A percentile compares a stretch with the other conserved stretches of the same genome.
Evolutionary conservation across 2,329 filamentous ascomycete genomes (phyloP).

Genomic region (Penicillium sp.): DNA sequence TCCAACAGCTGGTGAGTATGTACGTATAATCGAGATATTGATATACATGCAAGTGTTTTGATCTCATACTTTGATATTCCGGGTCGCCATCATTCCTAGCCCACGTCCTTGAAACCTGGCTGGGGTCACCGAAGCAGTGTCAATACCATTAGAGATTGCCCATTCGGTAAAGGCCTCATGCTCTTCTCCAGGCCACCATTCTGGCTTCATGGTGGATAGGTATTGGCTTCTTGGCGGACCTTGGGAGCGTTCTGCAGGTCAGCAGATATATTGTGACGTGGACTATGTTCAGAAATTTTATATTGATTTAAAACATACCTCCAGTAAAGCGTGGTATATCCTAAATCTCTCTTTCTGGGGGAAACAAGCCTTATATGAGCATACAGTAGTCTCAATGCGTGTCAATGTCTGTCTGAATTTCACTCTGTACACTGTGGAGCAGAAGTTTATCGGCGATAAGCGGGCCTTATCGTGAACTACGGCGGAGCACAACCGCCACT

Average conservation of each 20-base stretch:
- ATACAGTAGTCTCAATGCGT: neutral
- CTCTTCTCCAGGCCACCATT: conserved; percentile 36
- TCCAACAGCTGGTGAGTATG: neutral
- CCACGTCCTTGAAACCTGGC: conserved; percentile 69
- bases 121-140: conserved; percentile 66
- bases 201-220: conserved; percentile 25
- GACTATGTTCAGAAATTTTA: neutral
- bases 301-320: conserved; percentile 1
- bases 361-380: neutral
- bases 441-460: conserved; percentile 15
- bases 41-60: neutral
- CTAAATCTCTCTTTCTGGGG: neutral
- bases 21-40: neutral
- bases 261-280: neutral
- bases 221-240: neutral
- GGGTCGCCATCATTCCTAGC: conserved; percentile 72
- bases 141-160: conserved; percentile 64
- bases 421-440: conserved; percentile 7
- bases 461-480: conserved; percentile 9
- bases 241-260: neutral
- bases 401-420: conserved; percentile 3
- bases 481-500: conserved; percentile 2
- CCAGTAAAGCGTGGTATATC: too few relatives aligned
- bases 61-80: conserved; percentile 59
- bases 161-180: conserved; percentile 63